Percentiles rank a stretch among this genome's conserved stretches.
Evolutionary conservation across 768 basidiomycete species (phyloP).

Genomic region (Boletus reticulatus): DNA sequence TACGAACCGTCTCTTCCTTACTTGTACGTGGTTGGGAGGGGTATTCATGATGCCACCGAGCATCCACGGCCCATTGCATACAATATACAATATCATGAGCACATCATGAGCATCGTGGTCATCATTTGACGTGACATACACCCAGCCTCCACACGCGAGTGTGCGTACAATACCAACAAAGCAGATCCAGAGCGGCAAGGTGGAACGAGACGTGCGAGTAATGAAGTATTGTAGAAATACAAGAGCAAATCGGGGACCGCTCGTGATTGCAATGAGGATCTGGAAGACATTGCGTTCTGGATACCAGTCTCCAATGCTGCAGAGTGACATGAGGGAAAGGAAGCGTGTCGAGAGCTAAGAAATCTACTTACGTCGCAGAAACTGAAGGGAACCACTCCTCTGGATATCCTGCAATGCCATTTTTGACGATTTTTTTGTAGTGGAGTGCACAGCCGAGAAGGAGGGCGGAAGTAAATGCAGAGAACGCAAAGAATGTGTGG

Average conservation of each 20-base stretch:
- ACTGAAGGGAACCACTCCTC: constrained; percentile 93
- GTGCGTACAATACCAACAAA: constrained; percentile 69
- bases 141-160: constrained; percentile 87
- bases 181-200: constrained; percentile 51
- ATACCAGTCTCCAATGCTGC: constrained; percentile 90
- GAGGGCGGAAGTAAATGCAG: constrained; percentile 67
- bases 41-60: constrained; percentile 61
- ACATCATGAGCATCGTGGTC: constrained; percentile 83
- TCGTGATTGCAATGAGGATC: constrained; percentile 81
- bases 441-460: constrained; percentile 65
- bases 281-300: constrained; percentile 86
- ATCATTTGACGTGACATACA: constrained; percentile 84
- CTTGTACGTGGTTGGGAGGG: constrained; percentile 34
- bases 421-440: constrained; percentile 83
- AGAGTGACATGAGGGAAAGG: neutral
- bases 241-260: constrained; percentile 76
- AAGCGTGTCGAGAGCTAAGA: neutral
- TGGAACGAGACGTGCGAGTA: constrained; percentile 41
- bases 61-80: constrained; percentile 91
- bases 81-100: constrained; percentile 84
- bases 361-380: constrained; percentile 63
- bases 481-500: constrained; percentile 64
- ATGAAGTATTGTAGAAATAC: constrained; percentile 63
- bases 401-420: constrained; percentile 77
- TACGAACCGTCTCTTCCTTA: constrained; percentile 54